A percentile compares a stretch with the other conserved stretches of the same genome.
Evolutionary conservation across 108 stramenopile species (phyloP).

Genomic region (Nitzschia palea): DNA sequence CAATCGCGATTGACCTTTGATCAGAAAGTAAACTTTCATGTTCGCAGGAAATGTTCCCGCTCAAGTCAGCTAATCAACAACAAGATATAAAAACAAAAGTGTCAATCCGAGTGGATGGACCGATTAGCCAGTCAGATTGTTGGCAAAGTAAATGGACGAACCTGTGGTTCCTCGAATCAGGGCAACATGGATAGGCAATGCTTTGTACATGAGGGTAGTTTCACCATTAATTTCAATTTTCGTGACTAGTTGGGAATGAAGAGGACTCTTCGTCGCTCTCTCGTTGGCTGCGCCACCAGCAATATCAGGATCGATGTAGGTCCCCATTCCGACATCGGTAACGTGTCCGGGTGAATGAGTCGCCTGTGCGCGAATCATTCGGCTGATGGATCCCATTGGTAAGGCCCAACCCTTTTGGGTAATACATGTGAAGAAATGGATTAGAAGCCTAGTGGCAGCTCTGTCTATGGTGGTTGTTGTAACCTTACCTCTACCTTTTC

Average conservation of each 20-base stretch:
- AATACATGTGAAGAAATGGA: no score
- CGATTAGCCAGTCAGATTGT: no score
- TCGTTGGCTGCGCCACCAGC: slow-evolving; percentile 66
- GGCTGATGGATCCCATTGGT: slow-evolving; percentile 72
- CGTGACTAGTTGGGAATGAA: slow-evolving; percentile 52
- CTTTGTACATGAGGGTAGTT: slow-evolving; percentile 67
- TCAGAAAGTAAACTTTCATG: slow-evolving; percentile 65
- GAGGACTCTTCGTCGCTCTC: slow-evolving; percentile 39
- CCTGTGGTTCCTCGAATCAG: slow-evolving; percentile 70
- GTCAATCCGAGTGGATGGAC: no score
- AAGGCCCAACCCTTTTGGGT: slow-evolving; percentile 71
- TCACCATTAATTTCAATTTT: slow-evolving; percentile 44
- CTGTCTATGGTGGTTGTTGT: no score
- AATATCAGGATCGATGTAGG: slow-evolving; percentile 74
- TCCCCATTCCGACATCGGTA: slow-evolving; percentile 76
- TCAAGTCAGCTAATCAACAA: slow-evolving; percentile 66
- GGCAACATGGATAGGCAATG: slow-evolving; percentile 75
- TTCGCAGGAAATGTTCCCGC: slow-evolving; percentile 76
- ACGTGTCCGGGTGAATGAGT: slow-evolving; percentile 82
- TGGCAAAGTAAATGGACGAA: no score
- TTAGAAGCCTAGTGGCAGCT: no score
- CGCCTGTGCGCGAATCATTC: slow-evolving; percentile 83
- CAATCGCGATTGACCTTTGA: slow-evolving; percentile 50
- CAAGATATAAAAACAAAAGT: no score
- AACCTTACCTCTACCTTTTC: slow-evolving; percentile 62